phyloP scores from a whole-genome alignment of 371 early-diverging fungal genomes.

The Blakeslea trispora region DNA sequence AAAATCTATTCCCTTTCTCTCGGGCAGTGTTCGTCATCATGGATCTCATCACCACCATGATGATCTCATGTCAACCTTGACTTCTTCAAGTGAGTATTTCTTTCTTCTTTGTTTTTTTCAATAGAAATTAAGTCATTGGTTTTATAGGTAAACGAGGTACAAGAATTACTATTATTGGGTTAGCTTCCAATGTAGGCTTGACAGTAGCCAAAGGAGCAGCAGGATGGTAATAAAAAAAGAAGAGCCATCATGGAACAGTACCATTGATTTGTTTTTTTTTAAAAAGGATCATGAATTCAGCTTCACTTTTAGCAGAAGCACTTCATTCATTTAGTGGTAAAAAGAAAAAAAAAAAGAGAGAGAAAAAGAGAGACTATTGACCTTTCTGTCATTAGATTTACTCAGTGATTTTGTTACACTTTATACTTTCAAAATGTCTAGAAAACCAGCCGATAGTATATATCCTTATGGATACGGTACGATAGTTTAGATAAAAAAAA shows the following conservation, averaged over 20 bases:
- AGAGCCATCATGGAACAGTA: not conserved
- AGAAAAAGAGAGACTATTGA: no score
- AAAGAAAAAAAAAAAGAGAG: not conserved
- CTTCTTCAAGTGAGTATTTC: slow-evolving; percentile 20
- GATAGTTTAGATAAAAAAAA: no score
- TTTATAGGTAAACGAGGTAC: slow-evolving; percentile 52
- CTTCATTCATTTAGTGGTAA: slow-evolving; percentile 68
- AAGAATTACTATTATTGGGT: slow-evolving; percentile 66
- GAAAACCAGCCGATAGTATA: slow-evolving; percentile 57
- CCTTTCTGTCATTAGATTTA: slow-evolving; percentile 47
- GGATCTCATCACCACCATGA: slow-evolving; percentile 28
- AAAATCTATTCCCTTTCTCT: not conserved
- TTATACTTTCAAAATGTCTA: slow-evolving; percentile 69
- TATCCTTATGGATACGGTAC: slow-evolving; percentile 72
- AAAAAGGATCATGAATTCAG: slow-evolving; percentile 67
- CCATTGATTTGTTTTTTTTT: not conserved
- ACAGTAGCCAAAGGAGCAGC: slow-evolving; percentile 68
- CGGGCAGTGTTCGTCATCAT: slow-evolving; percentile 22
- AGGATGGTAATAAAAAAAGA: slow-evolving; percentile 49
- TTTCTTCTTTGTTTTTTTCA: not conserved
- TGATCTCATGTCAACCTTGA: slow-evolving; percentile 19
- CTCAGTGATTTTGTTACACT: slow-evolving; percentile 70
- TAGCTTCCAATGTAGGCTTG: slow-evolving; percentile 64
- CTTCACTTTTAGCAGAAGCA: slow-evolving; percentile 70
- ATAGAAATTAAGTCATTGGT: not conserved